These are phyloP conservation scores for Penicillium concentricum DNA, from an alignment of 2,329 filamentous ascomycete genomes.

Conservation along the genomic window DNA sequence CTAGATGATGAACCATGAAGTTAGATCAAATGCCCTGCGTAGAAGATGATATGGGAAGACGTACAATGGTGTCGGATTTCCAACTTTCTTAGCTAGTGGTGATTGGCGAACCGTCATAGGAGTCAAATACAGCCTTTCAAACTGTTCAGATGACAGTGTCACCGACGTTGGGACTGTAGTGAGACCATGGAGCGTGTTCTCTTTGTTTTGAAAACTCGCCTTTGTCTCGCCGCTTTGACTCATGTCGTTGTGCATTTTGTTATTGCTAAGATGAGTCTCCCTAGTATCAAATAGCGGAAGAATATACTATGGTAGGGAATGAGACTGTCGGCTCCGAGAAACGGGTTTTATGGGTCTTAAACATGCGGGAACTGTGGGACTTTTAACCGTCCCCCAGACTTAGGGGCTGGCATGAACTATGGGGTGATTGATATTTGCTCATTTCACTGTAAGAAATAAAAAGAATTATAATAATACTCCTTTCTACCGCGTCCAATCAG, in stretches of 20 bases:
- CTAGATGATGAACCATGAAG: constrained; percentile 2
- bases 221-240: constrained; percentile 10
- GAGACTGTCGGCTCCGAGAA: neutral
- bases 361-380: neutral
- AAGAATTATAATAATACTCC: neutral
- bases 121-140: constrained; percentile 36
- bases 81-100: constrained; percentile 29
- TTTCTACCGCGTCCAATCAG: constrained; percentile 2
- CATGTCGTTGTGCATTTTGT: constrained; percentile 8
- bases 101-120: constrained; percentile 34
- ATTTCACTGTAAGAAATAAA: neutral
- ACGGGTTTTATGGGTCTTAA: neutral
- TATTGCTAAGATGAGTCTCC: neutral
- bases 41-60: neutral
- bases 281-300: neutral
- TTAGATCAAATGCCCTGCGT: neutral
- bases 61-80: constrained; percentile 37
- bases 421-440: neutral
- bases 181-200: constrained; percentile 4
- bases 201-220: constrained; percentile 1
- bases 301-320: neutral
- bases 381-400: neutral
- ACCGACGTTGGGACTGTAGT: constrained; percentile 22
- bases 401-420: neutral
- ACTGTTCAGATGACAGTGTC: constrained; percentile 34